A percentile compares a stretch with the other conserved stretches of the same genome.
These are phyloP conservation scores for Tranzscheliella williamsii DNA, from an alignment of 1,284 basidiomycete species.

Conservation along the genomic window DNA sequence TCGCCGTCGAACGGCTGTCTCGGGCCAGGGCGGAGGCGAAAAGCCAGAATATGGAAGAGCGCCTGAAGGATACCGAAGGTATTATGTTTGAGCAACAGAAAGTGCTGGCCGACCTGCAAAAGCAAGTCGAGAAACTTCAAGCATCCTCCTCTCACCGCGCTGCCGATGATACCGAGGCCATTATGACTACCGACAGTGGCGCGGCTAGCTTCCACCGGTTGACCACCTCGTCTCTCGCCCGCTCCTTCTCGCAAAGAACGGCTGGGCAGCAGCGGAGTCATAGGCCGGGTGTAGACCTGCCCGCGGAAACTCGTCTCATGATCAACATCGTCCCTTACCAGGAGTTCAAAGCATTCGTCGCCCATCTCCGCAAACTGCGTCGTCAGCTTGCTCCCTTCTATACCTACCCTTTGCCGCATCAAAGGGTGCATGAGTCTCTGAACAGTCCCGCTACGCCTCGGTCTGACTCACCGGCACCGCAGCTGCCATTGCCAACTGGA, in stretches of 20 bases:
- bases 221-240: conserved; percentile 26
- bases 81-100: conserved; percentile 58
- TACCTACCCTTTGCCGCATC: conserved; percentile 28
- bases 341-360: conserved; percentile 82
- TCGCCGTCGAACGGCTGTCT: conserved; percentile 82
- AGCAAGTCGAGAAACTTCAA: conserved; percentile 72
- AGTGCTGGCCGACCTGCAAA: conserved; percentile 77
- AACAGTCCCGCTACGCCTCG: conserved; percentile 25
- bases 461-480: conserved; percentile 19
- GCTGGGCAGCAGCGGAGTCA: conserved; percentile 14
- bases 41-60: conserved; percentile 76
- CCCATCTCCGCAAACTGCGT: conserved; percentile 77
- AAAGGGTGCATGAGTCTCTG: conserved; percentile 9
- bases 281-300: conserved; percentile 12
- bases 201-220: conserved; percentile 35
- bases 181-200: conserved; percentile 21
- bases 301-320: conserved; percentile 34
- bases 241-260: conserved; percentile 24
- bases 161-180: conserved; percentile 15
- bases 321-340: conserved; percentile 70
- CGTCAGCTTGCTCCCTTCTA: conserved; percentile 51
- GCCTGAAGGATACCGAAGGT: conserved; percentile 81
- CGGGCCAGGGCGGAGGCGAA: conserved; percentile 79
- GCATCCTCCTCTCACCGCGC: conserved; percentile 8
- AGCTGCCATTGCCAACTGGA: conserved; percentile 1